phyloP scores from a whole-genome alignment of 2,329 filamentous ascomycete species.

The Paraphaeosphaeria sporulosa region DNA sequence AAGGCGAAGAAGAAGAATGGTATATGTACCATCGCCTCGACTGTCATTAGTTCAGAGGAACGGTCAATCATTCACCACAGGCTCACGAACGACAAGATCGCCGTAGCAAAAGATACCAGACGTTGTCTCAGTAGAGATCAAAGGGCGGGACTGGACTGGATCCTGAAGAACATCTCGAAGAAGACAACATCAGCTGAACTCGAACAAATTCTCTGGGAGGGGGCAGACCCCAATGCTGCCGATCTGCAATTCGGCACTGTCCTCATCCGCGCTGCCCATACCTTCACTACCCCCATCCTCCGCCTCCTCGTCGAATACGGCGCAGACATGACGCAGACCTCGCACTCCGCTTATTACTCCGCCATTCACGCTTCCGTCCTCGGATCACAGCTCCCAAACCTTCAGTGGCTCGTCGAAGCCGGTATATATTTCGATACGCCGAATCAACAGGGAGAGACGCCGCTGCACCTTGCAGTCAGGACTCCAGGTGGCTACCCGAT shows the following conservation, averaged over 20 bases:
- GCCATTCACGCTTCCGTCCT: constrained; percentile 40
- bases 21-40: constrained; percentile 25
- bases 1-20: constrained; percentile 17
- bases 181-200: constrained; percentile 33
- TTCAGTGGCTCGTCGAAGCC: constrained; percentile 35
- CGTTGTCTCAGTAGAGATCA: constrained; percentile 34
- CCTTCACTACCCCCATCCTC: constrained; percentile 34
- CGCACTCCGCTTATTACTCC: constrained; percentile 29
- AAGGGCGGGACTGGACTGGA: constrained; percentile 37
- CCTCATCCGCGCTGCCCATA: constrained; percentile 38
- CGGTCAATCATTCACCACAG: constrained; percentile 36
- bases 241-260: constrained; percentile 41
- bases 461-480: constrained; percentile 40
- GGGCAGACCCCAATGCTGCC: constrained; percentile 39
- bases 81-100: constrained; percentile 39
- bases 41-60: constrained; percentile 31
- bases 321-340: constrained; percentile 35
- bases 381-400: constrained; percentile 34
- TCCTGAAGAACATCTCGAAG: constrained; percentile 34
- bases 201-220: constrained; percentile 41
- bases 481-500: constrained; percentile 35
- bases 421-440: constrained; percentile 37
- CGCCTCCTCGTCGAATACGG: constrained; percentile 39
- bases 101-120: constrained; percentile 36
- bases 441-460: constrained; percentile 39